These are phyloP conservation scores for Luffa acutangula DNA, from an alignment of 306 rosid genomes.

Conservation along the genomic window DNA sequence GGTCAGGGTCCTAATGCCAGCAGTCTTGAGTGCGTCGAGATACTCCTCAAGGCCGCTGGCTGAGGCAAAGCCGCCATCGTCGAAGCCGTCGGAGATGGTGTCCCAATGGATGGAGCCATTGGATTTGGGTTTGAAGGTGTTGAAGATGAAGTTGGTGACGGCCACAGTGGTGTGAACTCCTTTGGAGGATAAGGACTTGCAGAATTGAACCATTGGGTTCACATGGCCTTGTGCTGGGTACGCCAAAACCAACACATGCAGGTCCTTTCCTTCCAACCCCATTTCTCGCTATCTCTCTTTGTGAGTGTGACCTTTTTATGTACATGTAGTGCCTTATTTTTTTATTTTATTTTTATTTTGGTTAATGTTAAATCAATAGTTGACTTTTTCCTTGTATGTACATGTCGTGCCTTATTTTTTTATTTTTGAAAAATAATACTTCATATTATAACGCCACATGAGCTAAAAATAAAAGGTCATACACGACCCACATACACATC, in stretches of 20 bases:
- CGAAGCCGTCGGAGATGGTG: constrained; percentile 59
- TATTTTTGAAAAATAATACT: too few relatives aligned
- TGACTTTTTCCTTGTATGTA: too few relatives aligned
- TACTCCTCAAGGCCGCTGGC: constrained; percentile 24
- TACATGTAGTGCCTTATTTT: too few relatives aligned
- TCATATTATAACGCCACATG: too few relatives aligned
- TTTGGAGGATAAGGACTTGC: constrained; percentile 29
- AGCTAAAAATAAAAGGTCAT: too few relatives aligned
- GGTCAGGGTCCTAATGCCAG: constrained; percentile 28
- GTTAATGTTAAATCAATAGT: too few relatives aligned
- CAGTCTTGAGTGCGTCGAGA: constrained; percentile 19
- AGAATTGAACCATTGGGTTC: constrained; percentile 46
- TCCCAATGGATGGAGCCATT: constrained; percentile 24
- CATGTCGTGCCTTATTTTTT: too few relatives aligned
- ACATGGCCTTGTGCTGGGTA: constrained; percentile 62
- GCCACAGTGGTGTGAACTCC: constrained; percentile 35
- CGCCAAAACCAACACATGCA: constrained; percentile 31
- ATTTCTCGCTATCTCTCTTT: not conserved
- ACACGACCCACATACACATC: too few relatives aligned
- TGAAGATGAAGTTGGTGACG: constrained; percentile 39
- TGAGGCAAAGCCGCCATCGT: constrained; percentile 38
- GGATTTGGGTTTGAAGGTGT: constrained; percentile 26
- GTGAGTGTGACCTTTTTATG: too few relatives aligned
- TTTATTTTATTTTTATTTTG: not conserved
- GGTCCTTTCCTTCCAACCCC: not conserved